Percentiles rank a stretch among this genome's conserved stretches.
phyloP scores from a whole-genome alignment of 75 land plant genomes.

The Pinus albicaulis region DNA sequence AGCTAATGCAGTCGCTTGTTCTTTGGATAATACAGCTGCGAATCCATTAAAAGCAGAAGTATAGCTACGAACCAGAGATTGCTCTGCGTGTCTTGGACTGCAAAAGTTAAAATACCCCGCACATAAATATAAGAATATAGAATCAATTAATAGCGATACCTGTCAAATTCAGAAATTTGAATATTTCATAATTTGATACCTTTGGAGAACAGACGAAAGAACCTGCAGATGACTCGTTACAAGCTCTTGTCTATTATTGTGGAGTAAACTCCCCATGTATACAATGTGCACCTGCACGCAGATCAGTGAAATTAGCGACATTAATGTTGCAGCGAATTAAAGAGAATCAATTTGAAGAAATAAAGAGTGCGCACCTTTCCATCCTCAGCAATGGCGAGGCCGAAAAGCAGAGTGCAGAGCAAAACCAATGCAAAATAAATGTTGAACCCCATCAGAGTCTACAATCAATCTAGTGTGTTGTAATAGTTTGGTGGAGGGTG shows the following conservation, averaged over 20 bases:
- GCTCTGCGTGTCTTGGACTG: constrained; percentile 46
- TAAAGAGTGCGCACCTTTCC: too few relatives aligned
- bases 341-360: too few relatives aligned
- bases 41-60: constrained; percentile 71
- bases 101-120: not conserved
- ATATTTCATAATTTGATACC: constrained; percentile 21
- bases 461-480: too few relatives aligned
- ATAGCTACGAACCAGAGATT: constrained; percentile 52
- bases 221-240: constrained; percentile 38
- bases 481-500: too few relatives aligned
- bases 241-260: constrained; percentile 11
- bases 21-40: constrained; percentile 63
- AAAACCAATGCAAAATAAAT: too few relatives aligned
- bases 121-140: not conserved
- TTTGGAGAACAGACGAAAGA: constrained; percentile 60
- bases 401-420: too few relatives aligned
- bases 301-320: too few relatives aligned
- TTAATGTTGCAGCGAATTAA: too few relatives aligned
- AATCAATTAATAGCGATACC: not conserved
- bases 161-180: not conserved
- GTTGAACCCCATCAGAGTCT: too few relatives aligned
- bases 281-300: constrained; percentile 50
- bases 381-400: too few relatives aligned
- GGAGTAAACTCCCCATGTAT: constrained; percentile 59
- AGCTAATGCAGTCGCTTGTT: constrained; percentile 48